These are phyloP conservation scores for Podaxis rugospora DNA, from an alignment of 768 basidiomycete species.

Conservation along the genomic window DNA sequence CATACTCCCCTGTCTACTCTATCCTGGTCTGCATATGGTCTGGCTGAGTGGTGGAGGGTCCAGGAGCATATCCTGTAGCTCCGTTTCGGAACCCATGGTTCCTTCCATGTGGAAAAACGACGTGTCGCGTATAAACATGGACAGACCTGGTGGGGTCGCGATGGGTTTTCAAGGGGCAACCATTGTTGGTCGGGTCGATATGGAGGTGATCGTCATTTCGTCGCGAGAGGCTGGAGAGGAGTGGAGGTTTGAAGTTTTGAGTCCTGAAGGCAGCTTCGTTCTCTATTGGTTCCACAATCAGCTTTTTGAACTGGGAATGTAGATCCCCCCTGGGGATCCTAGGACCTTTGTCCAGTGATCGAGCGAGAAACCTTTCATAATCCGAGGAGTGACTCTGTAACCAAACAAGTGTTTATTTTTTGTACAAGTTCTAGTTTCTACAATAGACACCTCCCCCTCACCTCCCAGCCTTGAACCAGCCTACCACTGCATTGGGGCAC, in stretches of 20 bases:
- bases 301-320: not conserved
- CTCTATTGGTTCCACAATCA: not conserved
- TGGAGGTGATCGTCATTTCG: too few species aligned
- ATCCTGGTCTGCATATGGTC: conserved; percentile 79
- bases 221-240: too few species aligned
- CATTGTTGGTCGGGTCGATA: too few species aligned
- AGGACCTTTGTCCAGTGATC: not conserved
- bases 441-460: too few species aligned
- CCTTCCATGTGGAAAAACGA: conserved; percentile 70
- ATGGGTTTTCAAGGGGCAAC: conserved; percentile 19
- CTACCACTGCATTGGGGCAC: too few species aligned
- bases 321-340: not conserved
- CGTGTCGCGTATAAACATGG: conserved; percentile 54
- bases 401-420: too few species aligned
- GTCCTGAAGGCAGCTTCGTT: too few species aligned
- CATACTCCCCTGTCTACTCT: conserved; percentile 79
- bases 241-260: too few species aligned
- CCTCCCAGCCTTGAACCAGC: too few species aligned
- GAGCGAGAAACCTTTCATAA: not conserved
- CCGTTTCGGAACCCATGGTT: conserved; percentile 75
- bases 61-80: conserved; percentile 80
- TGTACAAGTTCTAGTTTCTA: too few species aligned
- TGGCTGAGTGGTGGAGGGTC: conserved; percentile 89
- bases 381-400: not conserved
- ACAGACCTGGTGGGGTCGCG: conserved; percentile 70